Conservation (phyloP, 2,329 filamentous ascomycete species). For the Colletotrichum sp. region DNA sequence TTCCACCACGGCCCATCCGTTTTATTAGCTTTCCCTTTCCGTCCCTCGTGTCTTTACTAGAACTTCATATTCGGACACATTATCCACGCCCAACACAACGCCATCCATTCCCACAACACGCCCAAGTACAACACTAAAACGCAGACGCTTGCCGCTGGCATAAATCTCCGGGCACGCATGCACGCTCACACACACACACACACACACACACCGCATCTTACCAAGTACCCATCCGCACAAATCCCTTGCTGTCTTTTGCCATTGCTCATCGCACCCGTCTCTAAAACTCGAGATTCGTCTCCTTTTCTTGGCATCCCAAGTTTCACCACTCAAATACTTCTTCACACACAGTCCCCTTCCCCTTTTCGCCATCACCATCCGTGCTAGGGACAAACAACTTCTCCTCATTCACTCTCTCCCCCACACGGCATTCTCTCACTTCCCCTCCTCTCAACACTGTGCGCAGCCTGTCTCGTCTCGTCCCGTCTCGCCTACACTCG, state of each 20-base stretch:
- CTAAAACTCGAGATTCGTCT: constrained; percentile 4
- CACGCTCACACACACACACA: neutral
- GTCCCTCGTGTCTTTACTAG: neutral
- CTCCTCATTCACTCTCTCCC: neutral
- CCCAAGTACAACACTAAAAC: neutral
- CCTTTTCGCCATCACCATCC: neutral
- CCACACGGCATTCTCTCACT: neutral
- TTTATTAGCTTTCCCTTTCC: neutral
- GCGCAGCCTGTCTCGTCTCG: neutral
- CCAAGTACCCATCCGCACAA: neutral
- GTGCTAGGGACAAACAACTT: neutral
- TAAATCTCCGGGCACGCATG: neutral
- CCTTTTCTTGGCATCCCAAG: constrained; percentile 14
- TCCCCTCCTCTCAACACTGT: neutral
- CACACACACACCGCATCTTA: neutral
- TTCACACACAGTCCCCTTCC: neutral
- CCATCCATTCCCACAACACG: neutral
- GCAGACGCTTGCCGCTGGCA: neutral
- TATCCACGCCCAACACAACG: neutral
- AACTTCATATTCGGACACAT: neutral
- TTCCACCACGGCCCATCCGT: neutral
- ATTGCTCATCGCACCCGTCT: neutral
- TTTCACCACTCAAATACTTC: neutral
- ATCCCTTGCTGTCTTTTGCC: neutral
- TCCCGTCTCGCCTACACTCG: constrained; percentile 3